Evolutionary conservation across 2,329 filamentous ascomycete genomes (phyloP), one percentile per base, ranked within the genome.

Genomic region (Laburnicola sp.): DNA sequence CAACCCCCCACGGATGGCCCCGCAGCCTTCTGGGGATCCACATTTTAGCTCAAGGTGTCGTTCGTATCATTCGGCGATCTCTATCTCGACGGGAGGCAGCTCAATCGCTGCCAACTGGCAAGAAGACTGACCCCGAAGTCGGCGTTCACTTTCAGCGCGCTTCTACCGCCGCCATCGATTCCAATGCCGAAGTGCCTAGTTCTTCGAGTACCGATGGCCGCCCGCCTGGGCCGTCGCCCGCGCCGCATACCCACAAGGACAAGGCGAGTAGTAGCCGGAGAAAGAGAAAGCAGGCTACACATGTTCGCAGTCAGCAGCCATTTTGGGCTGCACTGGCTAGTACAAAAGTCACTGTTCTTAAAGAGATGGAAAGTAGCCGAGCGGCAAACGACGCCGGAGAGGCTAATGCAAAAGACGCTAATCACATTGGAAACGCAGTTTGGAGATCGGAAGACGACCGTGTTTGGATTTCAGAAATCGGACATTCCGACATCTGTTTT

Each of bases 301-400:
- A 94, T 73, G 91, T 96, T 60, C 83, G 92, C 72, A 89, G 91
- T 71, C 86, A 91, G 68, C 92, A 97, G 75, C 92, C 92, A 42
- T 83, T 97, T 59, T 97, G 92, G 92, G 91, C 92, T 58, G 92
- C 92, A 41, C 83, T 97, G 1, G 92, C 92, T 45, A 96, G 91
- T 76, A 96, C 92, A 68, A 97, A 97, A 80, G 92, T 97, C 70
- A 93, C 94, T 64, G 91, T 96, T 75, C 86, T 95, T 68, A 94
- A 96, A 76, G 92, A 74, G 77, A 82, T 16, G 16, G 16, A 81
- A 75, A 83, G 95, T 70, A 93, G 89, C 59, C 86, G 89, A 70
- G 85, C 86, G 51, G 82, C 87, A 53, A 83, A 84, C 48, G 88
- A 91, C 74, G 87, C 86, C 44, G 84, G 83, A 28, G 87, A 87